phyloP scores from a whole-genome alignment of 805 yeast species.

The Komagataella ulmi region DNA sequence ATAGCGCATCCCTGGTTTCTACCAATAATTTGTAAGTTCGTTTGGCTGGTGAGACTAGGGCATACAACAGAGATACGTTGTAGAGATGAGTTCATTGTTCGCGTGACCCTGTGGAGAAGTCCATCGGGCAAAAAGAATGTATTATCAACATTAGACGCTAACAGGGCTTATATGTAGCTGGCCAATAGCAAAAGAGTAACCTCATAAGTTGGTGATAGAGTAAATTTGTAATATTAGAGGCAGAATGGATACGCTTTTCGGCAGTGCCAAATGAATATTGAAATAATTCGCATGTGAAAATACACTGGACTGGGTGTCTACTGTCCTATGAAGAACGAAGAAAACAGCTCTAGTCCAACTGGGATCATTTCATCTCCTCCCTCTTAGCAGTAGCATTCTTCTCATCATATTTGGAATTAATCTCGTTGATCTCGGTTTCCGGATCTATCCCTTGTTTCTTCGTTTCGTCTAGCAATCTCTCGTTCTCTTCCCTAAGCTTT shows the following conservation, averaged over 20 bases:
- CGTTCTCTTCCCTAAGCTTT: constrained; percentile 35
- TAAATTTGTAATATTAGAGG: background rate
- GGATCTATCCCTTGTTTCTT: constrained; percentile 17
- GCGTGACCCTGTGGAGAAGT: background rate
- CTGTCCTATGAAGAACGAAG: background rate
- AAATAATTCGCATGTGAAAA: background rate
- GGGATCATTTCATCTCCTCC: background rate
- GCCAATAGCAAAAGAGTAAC: background rate
- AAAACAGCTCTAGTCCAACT: background rate
- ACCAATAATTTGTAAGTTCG: background rate
- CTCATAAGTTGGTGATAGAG: background rate
- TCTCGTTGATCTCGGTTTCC: background rate
- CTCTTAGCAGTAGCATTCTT: background rate
- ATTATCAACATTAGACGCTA: too few species aligned
- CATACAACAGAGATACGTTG: background rate
- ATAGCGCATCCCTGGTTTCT: too few species aligned
- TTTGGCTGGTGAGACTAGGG: background rate
- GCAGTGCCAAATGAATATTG: background rate
- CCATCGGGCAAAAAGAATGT: background rate
- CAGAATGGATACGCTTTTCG: background rate
- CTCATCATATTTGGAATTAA: background rate
- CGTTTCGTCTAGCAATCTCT: constrained; percentile 26
- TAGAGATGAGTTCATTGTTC: background rate
- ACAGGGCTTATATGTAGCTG: background rate
- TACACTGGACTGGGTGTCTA: background rate